Evolutionary conservation across 148 eudicot species (phyloP).

Genomic region (Camellia sinensis): DNA sequence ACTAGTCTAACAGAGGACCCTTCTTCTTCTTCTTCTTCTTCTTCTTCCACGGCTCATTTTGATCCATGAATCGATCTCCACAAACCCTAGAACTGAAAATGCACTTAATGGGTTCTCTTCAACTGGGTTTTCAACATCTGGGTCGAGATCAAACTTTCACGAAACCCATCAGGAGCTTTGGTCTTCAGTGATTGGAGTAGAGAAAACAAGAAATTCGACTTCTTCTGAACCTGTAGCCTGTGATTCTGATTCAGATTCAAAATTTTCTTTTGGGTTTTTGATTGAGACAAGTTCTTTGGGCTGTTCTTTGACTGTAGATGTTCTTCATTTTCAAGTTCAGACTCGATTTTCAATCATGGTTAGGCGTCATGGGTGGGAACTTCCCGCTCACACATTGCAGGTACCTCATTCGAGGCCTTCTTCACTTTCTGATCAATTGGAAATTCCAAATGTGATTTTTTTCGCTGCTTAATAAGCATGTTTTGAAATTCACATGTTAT

Average conservation of each 20-base stretch:
- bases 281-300: neutral
- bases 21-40: neutral
- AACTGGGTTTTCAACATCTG: conserved; percentile 30
- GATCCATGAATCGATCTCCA: conserved; percentile 20
- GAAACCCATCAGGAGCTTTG: too few relatives aligned
- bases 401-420: conserved; percentile 27
- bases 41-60: conserved; percentile 6
- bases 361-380: conserved; percentile 87
- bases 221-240: neutral
- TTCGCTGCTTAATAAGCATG: too few relatives aligned
- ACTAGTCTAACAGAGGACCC: too few relatives aligned
- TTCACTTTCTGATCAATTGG: neutral
- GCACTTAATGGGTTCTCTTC: conserved; percentile 22
- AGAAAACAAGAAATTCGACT: neutral
- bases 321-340: conserved; percentile 24
- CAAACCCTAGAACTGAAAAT: conserved; percentile 39
- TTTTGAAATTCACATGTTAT: too few relatives aligned
- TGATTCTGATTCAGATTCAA: neutral
- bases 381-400: conserved; percentile 87
- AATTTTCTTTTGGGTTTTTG: conserved; percentile 8
- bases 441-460: conserved; percentile 12
- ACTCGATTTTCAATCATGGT: conserved; percentile 41
- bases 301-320: conserved; percentile 13
- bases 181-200: neutral
- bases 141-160: conserved; percentile 29